phyloP scores from a whole-genome alignment of 1,284 basidiomycete genomes.

The Ustilago lituana region DNA sequence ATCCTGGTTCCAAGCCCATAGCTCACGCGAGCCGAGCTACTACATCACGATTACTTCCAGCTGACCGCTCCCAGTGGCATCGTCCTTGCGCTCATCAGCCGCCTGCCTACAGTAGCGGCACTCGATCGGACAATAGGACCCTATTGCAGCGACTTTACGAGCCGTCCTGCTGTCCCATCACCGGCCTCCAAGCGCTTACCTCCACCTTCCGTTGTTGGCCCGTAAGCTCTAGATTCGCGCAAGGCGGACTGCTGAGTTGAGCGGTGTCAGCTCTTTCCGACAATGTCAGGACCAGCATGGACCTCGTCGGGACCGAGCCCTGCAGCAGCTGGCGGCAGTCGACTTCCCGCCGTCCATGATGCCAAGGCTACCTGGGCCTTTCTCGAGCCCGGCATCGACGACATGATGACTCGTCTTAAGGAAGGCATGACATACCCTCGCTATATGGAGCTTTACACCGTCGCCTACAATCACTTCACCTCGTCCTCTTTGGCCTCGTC shows the following conservation, averaged over 20 bases:
- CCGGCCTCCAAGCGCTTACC: not conserved
- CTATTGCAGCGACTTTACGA: no score
- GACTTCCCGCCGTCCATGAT: slow-evolving; percentile 38
- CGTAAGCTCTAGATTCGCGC: no score
- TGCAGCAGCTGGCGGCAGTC: slow-evolving; percentile 18
- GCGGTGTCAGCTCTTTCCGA: slow-evolving; percentile 2
- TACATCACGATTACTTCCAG: no score
- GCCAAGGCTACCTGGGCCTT: slow-evolving; percentile 82
- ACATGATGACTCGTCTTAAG: slow-evolving; percentile 71
- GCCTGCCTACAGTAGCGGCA: no score
- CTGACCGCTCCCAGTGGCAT: no score
- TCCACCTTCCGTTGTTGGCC: no score
- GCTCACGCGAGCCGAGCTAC: no score
- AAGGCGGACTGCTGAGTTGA: no score
- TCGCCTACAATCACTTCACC: slow-evolving; percentile 96
- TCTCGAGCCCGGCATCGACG: slow-evolving; percentile 80
- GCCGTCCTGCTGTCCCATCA: not conserved
- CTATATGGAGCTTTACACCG: slow-evolving; percentile 87
- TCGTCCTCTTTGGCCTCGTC: slow-evolving; percentile 78
- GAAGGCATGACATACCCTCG: slow-evolving; percentile 88
- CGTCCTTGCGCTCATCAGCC: no score
- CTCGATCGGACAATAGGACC: no score
- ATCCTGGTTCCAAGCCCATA: no score
- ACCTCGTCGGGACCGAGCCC: slow-evolving; percentile 18
- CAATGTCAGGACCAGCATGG: slow-evolving; percentile 23